Evolutionary conservation across 75 land plant genomes (phyloP), one percentile per base, ranked within the genome.

Genomic region (Larix kaempferi): DNA sequence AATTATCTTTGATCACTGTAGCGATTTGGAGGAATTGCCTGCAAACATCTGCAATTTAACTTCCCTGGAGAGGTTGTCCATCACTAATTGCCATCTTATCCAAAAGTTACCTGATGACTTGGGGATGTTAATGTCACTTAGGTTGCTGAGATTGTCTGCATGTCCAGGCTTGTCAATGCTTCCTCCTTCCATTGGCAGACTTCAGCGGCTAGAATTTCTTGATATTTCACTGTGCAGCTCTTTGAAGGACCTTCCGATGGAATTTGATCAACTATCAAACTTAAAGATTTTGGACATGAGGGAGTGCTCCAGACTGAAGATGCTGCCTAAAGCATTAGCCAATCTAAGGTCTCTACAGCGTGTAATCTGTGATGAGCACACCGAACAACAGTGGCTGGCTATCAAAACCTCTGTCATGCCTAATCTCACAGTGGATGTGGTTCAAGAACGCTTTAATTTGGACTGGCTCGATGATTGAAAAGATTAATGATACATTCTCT

Each of bases 221-320:
- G 88, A 90, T 61, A 82, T 90, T 22, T 90, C 92, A 3, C 79
- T 83, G 56, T 88, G 90, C 74, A 65, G 82, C 2, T 84, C 76
- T 22, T 52, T 90, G 62, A 39, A 52, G 22, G 71, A 83, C 59
- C 85, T 90, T 14, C 90, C 92, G 15, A 83, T 88, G 2, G 83
- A 75, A 16, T 65, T 90, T 21, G 88, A 83, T 10, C 23, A 73
- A 1, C 41, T 86, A 63, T n/a, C 6, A 3, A 84, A 69, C 5
- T 74, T 90, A 80, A 85, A 84, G 76, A 88, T 84, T 81, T 86
- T 90, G 13, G 90, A 90, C 82, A 90, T 90, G 92, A 82, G 90
- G 57, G 86, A 88, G 73, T 90, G 92, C 49, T 56, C 75, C 14
- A 80, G 41, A 22, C 56, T 91, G n/a, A 80, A 58, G 78, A 59